These are phyloP conservation scores for Ogataea chonburiensis DNA, from an alignment of 805 yeast genomes.

Conservation along the genomic window DNA sequence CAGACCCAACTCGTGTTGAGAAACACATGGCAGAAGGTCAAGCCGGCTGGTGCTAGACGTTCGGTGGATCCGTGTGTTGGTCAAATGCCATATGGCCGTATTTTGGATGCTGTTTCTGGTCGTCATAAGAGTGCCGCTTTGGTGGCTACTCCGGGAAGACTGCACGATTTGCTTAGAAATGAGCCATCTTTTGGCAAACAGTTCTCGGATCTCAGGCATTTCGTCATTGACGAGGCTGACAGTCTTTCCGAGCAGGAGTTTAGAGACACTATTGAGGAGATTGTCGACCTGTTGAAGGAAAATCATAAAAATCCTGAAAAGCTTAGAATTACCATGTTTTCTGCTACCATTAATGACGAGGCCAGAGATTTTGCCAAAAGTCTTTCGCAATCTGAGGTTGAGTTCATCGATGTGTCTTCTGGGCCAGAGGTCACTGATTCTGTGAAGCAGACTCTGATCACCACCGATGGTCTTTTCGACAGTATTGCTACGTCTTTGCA, in stretches of 20 bases:
- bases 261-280: constrained; percentile 57
- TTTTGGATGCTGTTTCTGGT: constrained; percentile 27
- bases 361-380: constrained; percentile 64
- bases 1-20: constrained; percentile 71
- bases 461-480: constrained; percentile 54
- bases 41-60: constrained; percentile 17
- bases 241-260: constrained; percentile 81
- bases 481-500: constrained; percentile 57
- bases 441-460: constrained; percentile 64
- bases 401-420: constrained; percentile 71
- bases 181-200: constrained; percentile 42
- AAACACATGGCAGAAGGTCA: constrained; percentile 38
- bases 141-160: constrained; percentile 89
- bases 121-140: constrained; percentile 54
- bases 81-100: constrained; percentile 45
- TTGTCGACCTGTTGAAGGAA: constrained; percentile 47
- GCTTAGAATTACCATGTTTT: constrained; percentile 71
- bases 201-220: constrained; percentile 55
- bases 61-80: constrained; percentile 63
- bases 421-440: constrained; percentile 69
- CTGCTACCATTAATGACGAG: constrained; percentile 79
- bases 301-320: constrained; percentile 32
- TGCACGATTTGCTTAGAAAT: constrained; percentile 56
- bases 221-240: constrained; percentile 91
- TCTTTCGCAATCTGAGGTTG: constrained; percentile 52